Base-by-base conservation (phyloP, 495 filamentous ascomycete species). In the Aspergillus ellipticus region DNA sequence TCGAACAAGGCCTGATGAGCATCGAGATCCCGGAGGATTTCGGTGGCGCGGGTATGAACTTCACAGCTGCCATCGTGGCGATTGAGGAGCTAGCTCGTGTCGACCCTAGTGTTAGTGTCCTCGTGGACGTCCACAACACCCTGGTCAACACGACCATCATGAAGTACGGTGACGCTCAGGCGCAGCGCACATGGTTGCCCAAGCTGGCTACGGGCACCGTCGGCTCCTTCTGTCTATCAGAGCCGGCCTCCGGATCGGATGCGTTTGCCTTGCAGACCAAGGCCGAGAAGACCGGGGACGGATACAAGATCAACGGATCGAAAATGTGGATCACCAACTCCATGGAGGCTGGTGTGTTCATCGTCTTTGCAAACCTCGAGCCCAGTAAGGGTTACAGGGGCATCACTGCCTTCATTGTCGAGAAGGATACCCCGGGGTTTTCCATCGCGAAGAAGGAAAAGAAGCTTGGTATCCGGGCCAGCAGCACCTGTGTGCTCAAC, bases 261-360 rank as follows among this genome's bases (percentile, higher is more conserved):
- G 95, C 94, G 16, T 99, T 99, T 68, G 95, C 95, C 0, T 83
- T 99, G 49, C 85, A 89, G 56, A 97, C 94, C 50, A 88, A 88
- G 68, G 94, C 94, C 22, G 78, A 80, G 60, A 86, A 85, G 70
- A 88, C 84, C 22, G 80, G 86, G 33, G 82, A 85, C 58, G 89
- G 92, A 16, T 97, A 89, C 74, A 87, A 81, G 70, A 86, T 99
- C 68, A 89, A 84, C 51, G 94, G 94, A 48, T 84, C 82, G 67
- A 99, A 99, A 81, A 97, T 97, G 93, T 99, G 94, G 94, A 99
- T 99, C 72, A 97, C 94, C 56, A 99, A 97, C 75, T 83, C 87
- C 49, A 86, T 91, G 76, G 95, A 99, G 76, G 85, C 93, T 3
- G 88, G 85, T 42, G 87, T 97, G 74, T 99, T 96, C 78, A 92